A percentile compares a stretch with the other conserved stretches of the same genome.
Conservation (phyloP, 2,329 filamentous ascomycete genomes). For the Pseudocercospora fijiensis region DNA sequence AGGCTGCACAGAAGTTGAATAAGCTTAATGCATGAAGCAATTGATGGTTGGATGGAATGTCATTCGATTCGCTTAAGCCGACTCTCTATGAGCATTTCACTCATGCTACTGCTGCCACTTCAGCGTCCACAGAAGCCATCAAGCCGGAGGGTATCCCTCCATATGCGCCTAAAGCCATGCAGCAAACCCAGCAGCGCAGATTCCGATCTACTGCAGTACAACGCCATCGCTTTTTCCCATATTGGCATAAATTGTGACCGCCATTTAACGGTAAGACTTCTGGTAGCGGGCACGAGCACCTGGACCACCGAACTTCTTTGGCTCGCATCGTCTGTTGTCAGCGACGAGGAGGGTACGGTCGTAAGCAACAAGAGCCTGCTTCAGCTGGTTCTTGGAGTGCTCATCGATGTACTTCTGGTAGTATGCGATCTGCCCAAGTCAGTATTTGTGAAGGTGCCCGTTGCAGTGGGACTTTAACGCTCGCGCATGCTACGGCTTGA, state of each 20-base stretch:
- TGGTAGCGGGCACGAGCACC: constrained; percentile 97
- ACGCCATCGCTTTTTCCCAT: constrained; percentile 15
- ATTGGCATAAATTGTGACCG: constrained; percentile 17
- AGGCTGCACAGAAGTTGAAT: constrained; percentile 31
- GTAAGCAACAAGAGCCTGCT: constrained; percentile 94
- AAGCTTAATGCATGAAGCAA: background rate
- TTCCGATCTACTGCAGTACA: constrained; percentile 7
- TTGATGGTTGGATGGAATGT: background rate
- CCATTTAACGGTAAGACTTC: constrained; percentile 94
- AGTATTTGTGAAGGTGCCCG: constrained; percentile 1
- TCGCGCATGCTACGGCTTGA: constrained; percentile 10
- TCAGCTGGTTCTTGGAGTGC: constrained; percentile 99
- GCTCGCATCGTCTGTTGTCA: constrained; percentile 98
- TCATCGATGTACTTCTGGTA: constrained; percentile 99
- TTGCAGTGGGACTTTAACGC: constrained; percentile 9
- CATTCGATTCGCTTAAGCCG: background rate
- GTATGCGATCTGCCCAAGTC: constrained; percentile 67
- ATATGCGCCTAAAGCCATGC: background rate
- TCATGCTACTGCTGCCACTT: background rate
- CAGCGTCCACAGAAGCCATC: background rate
- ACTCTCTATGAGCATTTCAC: background rate
- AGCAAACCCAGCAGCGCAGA: constrained; percentile 1
- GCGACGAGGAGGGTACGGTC: constrained; percentile 96
- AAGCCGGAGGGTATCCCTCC: background rate
- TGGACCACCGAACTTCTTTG: constrained; percentile 95